These are phyloP conservation scores for Ananas comosus DNA, from an alignment of 176 grass and related monocot species.

Conservation along the genomic window DNA sequence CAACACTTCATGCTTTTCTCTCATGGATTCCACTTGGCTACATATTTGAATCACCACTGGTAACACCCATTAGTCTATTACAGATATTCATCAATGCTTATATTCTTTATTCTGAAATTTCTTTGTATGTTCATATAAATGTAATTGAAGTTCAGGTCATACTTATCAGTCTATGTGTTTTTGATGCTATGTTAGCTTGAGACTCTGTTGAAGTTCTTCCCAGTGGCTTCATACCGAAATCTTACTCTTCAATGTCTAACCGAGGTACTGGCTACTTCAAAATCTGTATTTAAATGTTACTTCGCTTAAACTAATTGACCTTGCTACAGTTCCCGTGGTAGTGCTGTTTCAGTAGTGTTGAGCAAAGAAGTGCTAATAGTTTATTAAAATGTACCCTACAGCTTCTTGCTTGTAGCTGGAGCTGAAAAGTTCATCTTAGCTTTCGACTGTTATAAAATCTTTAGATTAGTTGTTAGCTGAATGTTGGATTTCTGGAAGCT, in stretches of 20 bases:
- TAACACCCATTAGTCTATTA: constrained; percentile 16
- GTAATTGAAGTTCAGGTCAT: constrained; percentile 1
- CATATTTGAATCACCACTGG: constrained; percentile 94
- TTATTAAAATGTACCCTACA: too few species aligned
- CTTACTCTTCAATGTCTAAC: constrained; percentile 97
- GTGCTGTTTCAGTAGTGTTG: not conserved
- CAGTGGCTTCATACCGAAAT: constrained; percentile 76
- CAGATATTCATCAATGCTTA: not conserved
- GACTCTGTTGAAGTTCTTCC: constrained; percentile 90
- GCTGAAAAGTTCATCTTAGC: too few species aligned
- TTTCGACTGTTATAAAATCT: too few species aligned
- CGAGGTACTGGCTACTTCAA: constrained; percentile 41
- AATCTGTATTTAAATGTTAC: not conserved
- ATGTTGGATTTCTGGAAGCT: too few species aligned
- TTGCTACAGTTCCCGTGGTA: too few species aligned
- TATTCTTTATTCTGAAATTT: constrained; percentile 7
- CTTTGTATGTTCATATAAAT: constrained; percentile 1
- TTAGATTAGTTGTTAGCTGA: too few species aligned
- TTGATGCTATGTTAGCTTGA: constrained; percentile 60
- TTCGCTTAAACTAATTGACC: not conserved
- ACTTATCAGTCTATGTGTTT: constrained; percentile 9
- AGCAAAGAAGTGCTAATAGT: not conserved
- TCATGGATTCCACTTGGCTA: constrained; percentile 99
- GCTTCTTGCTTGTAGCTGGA: too few species aligned
- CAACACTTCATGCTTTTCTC: constrained; percentile 96